These are phyloP conservation scores for Pelargonium hybrid DNA, from an alignment of 441 rosid genomes.

Conservation along the genomic window DNA sequence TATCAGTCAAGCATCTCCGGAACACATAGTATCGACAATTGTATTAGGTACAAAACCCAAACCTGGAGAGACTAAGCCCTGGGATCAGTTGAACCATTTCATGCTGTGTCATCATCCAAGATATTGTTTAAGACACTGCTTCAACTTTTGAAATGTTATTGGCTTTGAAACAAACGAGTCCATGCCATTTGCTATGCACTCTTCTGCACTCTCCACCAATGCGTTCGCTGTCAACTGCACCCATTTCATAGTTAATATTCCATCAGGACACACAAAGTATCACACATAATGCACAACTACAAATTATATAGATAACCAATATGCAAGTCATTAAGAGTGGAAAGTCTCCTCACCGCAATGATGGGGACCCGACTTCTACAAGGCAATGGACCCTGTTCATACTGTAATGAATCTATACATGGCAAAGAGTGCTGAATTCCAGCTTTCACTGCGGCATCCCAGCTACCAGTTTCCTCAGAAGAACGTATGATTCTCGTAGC, in stretches of 20 bases:
- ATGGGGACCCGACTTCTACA: conserved; percentile 48
- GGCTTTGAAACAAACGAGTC: conserved; percentile 93
- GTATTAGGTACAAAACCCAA: conserved; percentile 1
- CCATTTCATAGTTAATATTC: background rate
- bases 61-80: conserved; percentile 3
- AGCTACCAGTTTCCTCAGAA: conserved; percentile 68
- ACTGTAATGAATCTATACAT: conserved; percentile 19
- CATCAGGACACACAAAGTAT: background rate
- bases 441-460: conserved; percentile 67
- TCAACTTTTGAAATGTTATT: conserved; percentile 64
- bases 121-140: conserved; percentile 59
- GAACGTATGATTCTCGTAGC: conserved; percentile 87
- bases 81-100: conserved; percentile 19
- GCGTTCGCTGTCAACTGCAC: conserved; percentile 64
- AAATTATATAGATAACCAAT: no score
- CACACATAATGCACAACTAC: background rate
- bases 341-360: conserved; percentile 57
- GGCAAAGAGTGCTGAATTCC: conserved; percentile 40
- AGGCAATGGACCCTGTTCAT: conserved; percentile 15
- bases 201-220: conserved; percentile 52
- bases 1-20: no score
- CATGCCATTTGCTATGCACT: conserved; percentile 80
- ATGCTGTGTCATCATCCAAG: conserved; percentile 29
- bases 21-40: background rate
- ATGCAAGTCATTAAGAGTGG: background rate